These are phyloP conservation scores for Scopulariopsis brevicaulis DNA, from an alignment of 2,329 filamentous ascomycete species.

Conservation along the genomic window DNA sequence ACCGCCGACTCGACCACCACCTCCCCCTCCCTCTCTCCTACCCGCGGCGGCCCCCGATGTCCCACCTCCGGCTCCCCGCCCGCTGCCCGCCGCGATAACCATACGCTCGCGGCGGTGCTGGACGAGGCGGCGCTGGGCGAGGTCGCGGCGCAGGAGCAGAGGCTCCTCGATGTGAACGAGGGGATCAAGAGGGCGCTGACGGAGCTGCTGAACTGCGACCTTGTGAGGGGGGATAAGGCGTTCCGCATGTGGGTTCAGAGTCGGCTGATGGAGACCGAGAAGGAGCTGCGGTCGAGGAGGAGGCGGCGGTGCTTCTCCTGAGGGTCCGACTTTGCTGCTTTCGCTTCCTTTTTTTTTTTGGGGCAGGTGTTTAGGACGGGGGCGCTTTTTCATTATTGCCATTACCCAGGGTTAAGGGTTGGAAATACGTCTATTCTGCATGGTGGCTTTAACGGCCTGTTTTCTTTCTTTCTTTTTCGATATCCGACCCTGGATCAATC, in stretches of 20 bases:
- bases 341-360: neutral
- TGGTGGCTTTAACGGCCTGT: neutral
- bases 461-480: neutral
- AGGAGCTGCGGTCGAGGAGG: slow-evolving; percentile 41
- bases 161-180: slow-evolving; percentile 45
- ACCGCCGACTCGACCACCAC: slow-evolving; percentile 21
- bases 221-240: slow-evolving; percentile 35
- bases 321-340: neutral
- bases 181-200: slow-evolving; percentile 50
- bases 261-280: slow-evolving; percentile 48
- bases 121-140: slow-evolving; percentile 36
- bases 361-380: neutral
- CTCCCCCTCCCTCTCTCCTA: slow-evolving; percentile 48
- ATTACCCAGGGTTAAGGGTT: neutral
- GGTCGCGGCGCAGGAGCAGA: slow-evolving; percentile 39
- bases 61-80: slow-evolving; percentile 1
- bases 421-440: neutral
- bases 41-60: slow-evolving; percentile 36
- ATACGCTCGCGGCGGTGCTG: slow-evolving; percentile 24
- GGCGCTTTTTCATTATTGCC: neutral
- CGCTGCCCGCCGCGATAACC: slow-evolving; percentile 3
- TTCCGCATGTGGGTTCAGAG: slow-evolving; percentile 49
- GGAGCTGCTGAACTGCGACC: slow-evolving; percentile 48
- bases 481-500: neutral
- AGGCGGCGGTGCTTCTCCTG: slow-evolving; percentile 29